These are phyloP conservation scores for Phlegmacium glaucopus DNA, from an alignment of 768 basidiomycete species.

Conservation along the genomic window DNA sequence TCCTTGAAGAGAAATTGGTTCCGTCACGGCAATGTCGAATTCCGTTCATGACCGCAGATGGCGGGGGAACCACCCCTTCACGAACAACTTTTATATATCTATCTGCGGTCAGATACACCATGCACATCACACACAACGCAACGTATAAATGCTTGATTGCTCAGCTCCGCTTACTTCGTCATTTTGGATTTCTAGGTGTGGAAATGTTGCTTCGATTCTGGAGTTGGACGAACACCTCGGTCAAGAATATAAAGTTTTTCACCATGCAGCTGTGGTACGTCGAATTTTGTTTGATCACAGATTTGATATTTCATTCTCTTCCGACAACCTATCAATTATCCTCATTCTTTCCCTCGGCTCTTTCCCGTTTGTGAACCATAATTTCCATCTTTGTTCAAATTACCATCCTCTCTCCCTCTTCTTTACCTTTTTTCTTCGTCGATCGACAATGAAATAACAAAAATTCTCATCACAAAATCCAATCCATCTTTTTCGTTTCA, in stretches of 20 bases:
- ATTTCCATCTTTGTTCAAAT: not conserved
- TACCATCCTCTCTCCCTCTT: not conserved
- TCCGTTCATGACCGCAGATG: too few relatives aligned
- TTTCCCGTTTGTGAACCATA: conserved; percentile 3
- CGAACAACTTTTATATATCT: too few relatives aligned
- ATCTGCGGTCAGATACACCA: not conserved
- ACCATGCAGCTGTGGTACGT: conserved; percentile 82
- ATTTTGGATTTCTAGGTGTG: conserved; percentile 56
- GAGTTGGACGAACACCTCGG: conserved; percentile 90
- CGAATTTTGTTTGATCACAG: conserved; percentile 4
- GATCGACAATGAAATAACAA: not conserved
- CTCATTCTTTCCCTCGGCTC: not conserved
- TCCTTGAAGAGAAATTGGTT: too few relatives aligned
- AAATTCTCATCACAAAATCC: not conserved
- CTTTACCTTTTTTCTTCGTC: not conserved
- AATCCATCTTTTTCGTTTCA: conserved; percentile 23
- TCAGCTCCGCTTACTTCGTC: conserved; percentile 4
- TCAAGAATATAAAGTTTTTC: conserved; percentile 96
- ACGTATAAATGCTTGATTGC: not conserved
- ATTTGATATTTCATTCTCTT: conserved; percentile 5
- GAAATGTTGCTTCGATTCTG: conserved; percentile 93
- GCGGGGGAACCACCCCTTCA: too few relatives aligned
- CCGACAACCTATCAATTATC: conserved; percentile 2
- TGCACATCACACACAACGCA: not conserved
- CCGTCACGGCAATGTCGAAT: too few relatives aligned